A percentile compares a stretch with the other conserved stretches of the same genome.
Conservation (phyloP, 2,329 filamentous ascomycete genomes). For the Colletotrichum paranaense region DNA sequence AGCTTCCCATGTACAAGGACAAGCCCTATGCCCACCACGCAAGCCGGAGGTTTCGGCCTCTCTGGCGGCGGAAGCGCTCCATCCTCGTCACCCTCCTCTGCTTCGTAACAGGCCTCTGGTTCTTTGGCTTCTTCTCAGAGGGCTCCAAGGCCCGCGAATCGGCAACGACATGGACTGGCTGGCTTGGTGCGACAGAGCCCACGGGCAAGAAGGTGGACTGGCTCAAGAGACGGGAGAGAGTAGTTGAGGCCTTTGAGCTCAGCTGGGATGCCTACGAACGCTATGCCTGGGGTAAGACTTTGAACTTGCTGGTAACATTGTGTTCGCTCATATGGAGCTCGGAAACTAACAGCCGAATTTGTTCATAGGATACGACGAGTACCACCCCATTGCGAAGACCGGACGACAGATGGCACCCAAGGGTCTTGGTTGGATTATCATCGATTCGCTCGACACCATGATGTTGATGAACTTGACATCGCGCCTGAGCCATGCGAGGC, state of each 20-base stretch:
- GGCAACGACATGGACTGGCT: slow-evolving; percentile 61
- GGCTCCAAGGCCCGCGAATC: slow-evolving; percentile 44
- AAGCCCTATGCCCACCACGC: slow-evolving; percentile 85
- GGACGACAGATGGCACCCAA: slow-evolving; percentile 87
- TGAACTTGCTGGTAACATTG: slow-evolving; percentile 37
- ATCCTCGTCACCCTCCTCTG: slow-evolving; percentile 67
- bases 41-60: slow-evolving; percentile 67
- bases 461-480: slow-evolving; percentile 98
- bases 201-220: slow-evolving; percentile 71
- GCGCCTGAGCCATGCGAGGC: slow-evolving; percentile 82
- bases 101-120: slow-evolving; percentile 71
- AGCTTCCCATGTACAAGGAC: slow-evolving; percentile 97
- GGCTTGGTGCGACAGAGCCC: slow-evolving; percentile 64
- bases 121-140: slow-evolving; percentile 70
- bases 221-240: slow-evolving; percentile 80
- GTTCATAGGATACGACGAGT: slow-evolving; percentile 83
- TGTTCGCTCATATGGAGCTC: neutral
- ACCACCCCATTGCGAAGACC: slow-evolving; percentile 82
- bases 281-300: slow-evolving; percentile 86
- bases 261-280: slow-evolving; percentile 95
- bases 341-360: slow-evolving; percentile 11
- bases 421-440: slow-evolving; percentile 97
- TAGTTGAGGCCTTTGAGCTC: slow-evolving; percentile 88
- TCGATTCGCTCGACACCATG: slow-evolving; percentile 94
- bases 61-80: slow-evolving; percentile 72